These are phyloP conservation scores for Prototheca cutis DNA, from an alignment of 163 green algal species.

Conservation along the genomic window DNA sequence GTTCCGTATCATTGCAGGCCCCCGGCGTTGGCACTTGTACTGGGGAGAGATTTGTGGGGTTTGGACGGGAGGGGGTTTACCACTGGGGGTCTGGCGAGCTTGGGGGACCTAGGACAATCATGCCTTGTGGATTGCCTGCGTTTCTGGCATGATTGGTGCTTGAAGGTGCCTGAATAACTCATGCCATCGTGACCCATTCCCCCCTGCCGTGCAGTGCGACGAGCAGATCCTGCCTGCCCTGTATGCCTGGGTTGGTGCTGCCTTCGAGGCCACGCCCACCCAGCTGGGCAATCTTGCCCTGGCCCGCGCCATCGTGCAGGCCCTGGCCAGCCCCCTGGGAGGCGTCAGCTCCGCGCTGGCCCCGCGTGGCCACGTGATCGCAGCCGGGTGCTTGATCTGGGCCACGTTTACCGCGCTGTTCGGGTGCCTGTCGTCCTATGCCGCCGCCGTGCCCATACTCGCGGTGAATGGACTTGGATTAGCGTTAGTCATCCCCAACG, in stretches of 20 bases:
- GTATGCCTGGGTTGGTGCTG: conserved; percentile 35
- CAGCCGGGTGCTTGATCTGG: conserved; percentile 27
- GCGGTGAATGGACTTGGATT: conserved; percentile 55
- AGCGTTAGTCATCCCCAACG: conserved; percentile 55
- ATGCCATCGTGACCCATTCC: too few relatives aligned
- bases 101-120: too few relatives aligned
- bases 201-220: not conserved
- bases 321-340: conserved; percentile 43
- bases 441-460: conserved; percentile 31
- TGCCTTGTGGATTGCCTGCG: too few relatives aligned
- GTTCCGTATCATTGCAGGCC: too few relatives aligned
- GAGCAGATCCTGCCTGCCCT: conserved; percentile 28
- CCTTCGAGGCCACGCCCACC: conserved; percentile 39
- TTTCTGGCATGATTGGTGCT: too few relatives aligned
- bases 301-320: conserved; percentile 39
- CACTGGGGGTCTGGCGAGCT: too few relatives aligned
- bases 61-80: too few relatives aligned
- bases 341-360: conserved; percentile 18
- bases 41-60: too few relatives aligned
- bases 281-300: conserved; percentile 52
- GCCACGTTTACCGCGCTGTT: conserved; percentile 35
- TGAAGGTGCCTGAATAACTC: too few relatives aligned
- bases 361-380: conserved; percentile 14
- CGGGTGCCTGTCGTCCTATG: conserved; percentile 12
- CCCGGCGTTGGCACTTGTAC: too few relatives aligned